Base-by-base conservation (phyloP, 2,329 filamentous ascomycete species). In the Ophiocordyceps sinensis region DNA sequence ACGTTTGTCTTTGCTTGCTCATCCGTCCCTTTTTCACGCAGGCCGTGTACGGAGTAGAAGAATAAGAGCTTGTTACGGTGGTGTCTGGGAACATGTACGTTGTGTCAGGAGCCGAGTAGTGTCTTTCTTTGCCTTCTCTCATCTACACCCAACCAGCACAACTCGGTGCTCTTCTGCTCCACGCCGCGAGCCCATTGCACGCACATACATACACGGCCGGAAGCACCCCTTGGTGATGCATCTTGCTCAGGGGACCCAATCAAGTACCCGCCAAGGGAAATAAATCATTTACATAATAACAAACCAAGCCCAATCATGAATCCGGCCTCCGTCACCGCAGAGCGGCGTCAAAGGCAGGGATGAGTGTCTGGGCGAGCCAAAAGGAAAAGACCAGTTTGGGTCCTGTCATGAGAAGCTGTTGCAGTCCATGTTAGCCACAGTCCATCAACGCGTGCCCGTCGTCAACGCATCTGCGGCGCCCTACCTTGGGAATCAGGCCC, bases 321-420 rank as follows among this genome's bases (percentile, higher is more conserved):
- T 54, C 53, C 40, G 43, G 46, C 41, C 17, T 41, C 40, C 41
- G 49, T 50, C 55, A 61, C 50, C 57, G 58, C 43, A 73, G 53
- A 48, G 64, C 63, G 43, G 52, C 59, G 52, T 78, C 85, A 63
- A 96, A 96, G 32, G 87, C 82, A 40, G 91, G 91, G 58, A 98
- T 98, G 55, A 98, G 71, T 28, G 91, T 96, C 72, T 98, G 91
- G 43, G 91, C 91, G 58, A 98, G 78, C 91, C 91, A 98, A 79
- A 98, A 98, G 46, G 88, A 95, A 72, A 98, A 98, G 47, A 96
- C 91, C 45, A 98, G 75, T 76, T 98, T 98, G 48, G 91, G 91
- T 21, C 91, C 93, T 14, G 91, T 98, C 91, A 98, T 98, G 56
- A 98, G 75, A 49, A 98, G 78, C 82, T 79, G 43, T 11, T 15